phyloP scores from a whole-genome alignment of 2,329 filamentous ascomycete species.

The Cercospora sp. region DNA sequence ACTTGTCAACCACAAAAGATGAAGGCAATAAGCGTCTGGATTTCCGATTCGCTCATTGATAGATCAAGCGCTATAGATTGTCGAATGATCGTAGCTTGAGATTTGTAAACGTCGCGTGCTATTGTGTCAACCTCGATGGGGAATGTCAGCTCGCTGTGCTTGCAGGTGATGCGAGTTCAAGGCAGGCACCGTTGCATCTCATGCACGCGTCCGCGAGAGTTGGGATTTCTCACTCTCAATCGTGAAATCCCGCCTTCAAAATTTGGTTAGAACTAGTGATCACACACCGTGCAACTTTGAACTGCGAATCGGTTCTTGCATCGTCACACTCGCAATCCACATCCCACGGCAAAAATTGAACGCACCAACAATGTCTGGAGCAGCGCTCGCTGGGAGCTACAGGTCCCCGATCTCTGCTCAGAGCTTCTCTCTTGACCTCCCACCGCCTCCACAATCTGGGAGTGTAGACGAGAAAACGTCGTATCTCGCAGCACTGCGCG shows the following conservation, averaged over 20 bases:
- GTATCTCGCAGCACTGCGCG: slow-evolving; percentile 62
- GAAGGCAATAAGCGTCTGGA: slow-evolving; percentile 46
- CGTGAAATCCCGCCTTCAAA: neutral
- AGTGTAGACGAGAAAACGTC: slow-evolving; percentile 54
- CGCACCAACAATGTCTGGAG: neutral
- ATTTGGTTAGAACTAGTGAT: neutral
- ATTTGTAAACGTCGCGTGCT: neutral
- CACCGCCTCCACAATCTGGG: slow-evolving; percentile 19
- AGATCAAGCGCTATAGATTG: neutral
- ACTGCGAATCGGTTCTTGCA: neutral
- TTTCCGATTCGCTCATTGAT: slow-evolving; percentile 41
- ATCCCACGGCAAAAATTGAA: neutral
- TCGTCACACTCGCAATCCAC: neutral
- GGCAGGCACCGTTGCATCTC: neutral
- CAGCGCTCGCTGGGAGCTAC: slow-evolving; percentile 29
- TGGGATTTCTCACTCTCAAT: neutral
- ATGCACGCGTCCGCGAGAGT: no score
- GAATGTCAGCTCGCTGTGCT: neutral
- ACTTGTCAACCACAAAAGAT: slow-evolving; percentile 46
- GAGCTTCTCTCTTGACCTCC: slow-evolving; percentile 30
- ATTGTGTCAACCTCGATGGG: neutral
- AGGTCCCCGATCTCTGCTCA: slow-evolving; percentile 29
- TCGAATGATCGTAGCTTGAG: neutral
- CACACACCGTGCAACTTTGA: neutral
- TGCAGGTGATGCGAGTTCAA: neutral